These are phyloP conservation scores for Alternaria consortialis DNA, from an alignment of 2,329 filamentous ascomycete species.

Conservation along the genomic window DNA sequence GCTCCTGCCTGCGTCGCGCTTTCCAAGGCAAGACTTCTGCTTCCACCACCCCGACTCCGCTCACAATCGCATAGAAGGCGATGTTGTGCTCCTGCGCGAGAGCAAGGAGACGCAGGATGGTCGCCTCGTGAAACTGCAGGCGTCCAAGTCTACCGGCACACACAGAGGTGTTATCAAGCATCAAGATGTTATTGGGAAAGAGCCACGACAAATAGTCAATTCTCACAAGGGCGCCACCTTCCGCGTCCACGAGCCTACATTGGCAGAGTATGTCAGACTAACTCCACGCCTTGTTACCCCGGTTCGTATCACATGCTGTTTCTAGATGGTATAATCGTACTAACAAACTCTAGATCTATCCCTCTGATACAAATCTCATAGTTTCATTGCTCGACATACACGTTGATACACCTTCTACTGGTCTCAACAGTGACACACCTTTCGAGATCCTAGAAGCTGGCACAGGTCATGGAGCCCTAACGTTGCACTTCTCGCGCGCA, in stretches of 20 bases:
- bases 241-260: conserved; percentile 69
- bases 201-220: conserved; percentile 65
- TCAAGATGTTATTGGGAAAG: conserved; percentile 70
- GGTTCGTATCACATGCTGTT: conserved; percentile 54
- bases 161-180: conserved; percentile 62
- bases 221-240: conserved; percentile 63
- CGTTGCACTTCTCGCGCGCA: conserved; percentile 76
- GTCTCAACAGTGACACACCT: conserved; percentile 51
- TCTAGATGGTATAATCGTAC: background rate
- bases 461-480: conserved; percentile 83
- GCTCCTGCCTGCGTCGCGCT: conserved; percentile 26
- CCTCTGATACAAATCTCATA: conserved; percentile 77
- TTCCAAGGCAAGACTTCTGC: conserved; percentile 41
- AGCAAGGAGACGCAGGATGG: conserved; percentile 51
- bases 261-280: conserved; percentile 77
- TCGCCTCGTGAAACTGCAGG: conserved; percentile 52
- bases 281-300: conserved; percentile 78
- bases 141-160: conserved; percentile 46
- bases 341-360: conserved; percentile 68
- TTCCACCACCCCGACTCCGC: conserved; percentile 7
- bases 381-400: conserved; percentile 80
- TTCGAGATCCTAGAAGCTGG: conserved; percentile 85
- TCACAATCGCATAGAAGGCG: conserved; percentile 44
- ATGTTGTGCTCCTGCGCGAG: conserved; percentile 55
- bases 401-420: conserved; percentile 54